Evolutionary conservation across 768 basidiomycete species (phyloP), one percentile per base, ranked within the genome.

Genomic region (Panaeolus papilionaceus): DNA sequence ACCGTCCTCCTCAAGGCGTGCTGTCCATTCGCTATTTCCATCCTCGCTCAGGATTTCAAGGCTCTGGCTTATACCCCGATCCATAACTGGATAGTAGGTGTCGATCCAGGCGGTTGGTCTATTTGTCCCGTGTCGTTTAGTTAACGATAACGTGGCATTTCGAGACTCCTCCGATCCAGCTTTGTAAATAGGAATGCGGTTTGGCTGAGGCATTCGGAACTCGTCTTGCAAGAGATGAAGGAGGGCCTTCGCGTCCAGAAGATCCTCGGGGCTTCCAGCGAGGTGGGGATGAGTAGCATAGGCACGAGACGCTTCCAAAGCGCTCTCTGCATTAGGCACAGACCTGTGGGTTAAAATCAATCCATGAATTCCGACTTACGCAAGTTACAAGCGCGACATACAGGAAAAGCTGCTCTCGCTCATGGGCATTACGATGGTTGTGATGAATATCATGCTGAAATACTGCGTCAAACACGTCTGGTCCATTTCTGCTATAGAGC

Each of bases 21-120:
- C 94, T 49, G 79, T 82, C 91, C 93, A 92, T 5, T 83, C 75
- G 12, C 81, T 74, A 20, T 77, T 73, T 1, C 88, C 89, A 44
- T 87, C 81, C 16, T 83, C 83, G 26, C 81, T 85, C 54, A 93
- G 77, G 23, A 95, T 88, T 62, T 90, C 84, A 14, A 96, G 77
- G 67, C 84, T 86, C 62, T 89, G 86, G 64, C 90, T 85, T 6
- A 91, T 81, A 1, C 93, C 88, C 0, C 87, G 90, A 77, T 96
- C 93, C 81, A 96, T 80, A 44, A 95, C 83, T 1, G 96, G 95
- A 77, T 92, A 96, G 77, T 99, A 97, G 44, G 85, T 84, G 71
- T 94, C 92, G 68, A 95, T 88, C 93, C 94, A 95, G 65, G 90
- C 92, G 0, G 79, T 83, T 2, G 91, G 90, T 26, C 76, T 76